Percentiles rank a stretch among this genome's conserved stretches.
Conservation (phyloP, 192 early-diverging fungal species). For the Coemansia interrupta region DNA sequence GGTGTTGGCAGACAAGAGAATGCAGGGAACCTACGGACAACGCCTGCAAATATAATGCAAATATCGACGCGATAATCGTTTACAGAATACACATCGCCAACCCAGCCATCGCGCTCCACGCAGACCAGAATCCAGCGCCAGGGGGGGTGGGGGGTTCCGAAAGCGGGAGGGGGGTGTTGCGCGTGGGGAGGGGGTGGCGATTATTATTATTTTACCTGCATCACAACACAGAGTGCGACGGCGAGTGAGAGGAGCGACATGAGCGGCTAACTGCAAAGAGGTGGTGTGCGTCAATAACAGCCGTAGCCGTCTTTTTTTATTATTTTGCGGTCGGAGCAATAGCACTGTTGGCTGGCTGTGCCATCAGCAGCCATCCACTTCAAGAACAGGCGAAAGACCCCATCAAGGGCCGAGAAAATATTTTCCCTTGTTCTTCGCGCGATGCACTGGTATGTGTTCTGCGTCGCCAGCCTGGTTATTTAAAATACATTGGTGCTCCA, state of each 20-base stretch:
- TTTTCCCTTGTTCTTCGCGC: constrained; percentile 9
- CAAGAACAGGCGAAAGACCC: background rate
- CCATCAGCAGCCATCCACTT: background rate
- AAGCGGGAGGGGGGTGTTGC: constrained; percentile 3
- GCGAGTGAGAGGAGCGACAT: constrained; percentile 17
- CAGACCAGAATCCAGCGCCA: background rate
- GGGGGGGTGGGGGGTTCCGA: background rate
- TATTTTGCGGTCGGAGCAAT: background rate
- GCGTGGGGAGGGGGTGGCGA: background rate
- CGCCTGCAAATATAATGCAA: background rate
- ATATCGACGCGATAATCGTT: constrained; percentile 7
- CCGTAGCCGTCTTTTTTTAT: constrained; percentile 11
- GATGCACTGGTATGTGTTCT: constrained; percentile 7
- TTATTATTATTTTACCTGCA: constrained; percentile 10
- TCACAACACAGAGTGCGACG: constrained; percentile 7
- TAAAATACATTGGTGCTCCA: constrained; percentile 16
- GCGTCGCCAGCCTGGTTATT: constrained; percentile 12
- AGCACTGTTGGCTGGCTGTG: background rate
- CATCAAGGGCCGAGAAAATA: constrained; percentile 7
- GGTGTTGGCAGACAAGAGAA: background rate
- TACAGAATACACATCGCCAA: constrained; percentile 1
- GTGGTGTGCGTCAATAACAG: constrained; percentile 25
- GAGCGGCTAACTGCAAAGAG: constrained; percentile 16
- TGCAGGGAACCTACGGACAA: background rate
- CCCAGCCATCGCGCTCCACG: background rate